Percentiles rank a stretch among this genome's conserved stretches.
Conservation (phyloP, 1,139 yeast species). For the Suhomyces ambrosiae region DNA sequence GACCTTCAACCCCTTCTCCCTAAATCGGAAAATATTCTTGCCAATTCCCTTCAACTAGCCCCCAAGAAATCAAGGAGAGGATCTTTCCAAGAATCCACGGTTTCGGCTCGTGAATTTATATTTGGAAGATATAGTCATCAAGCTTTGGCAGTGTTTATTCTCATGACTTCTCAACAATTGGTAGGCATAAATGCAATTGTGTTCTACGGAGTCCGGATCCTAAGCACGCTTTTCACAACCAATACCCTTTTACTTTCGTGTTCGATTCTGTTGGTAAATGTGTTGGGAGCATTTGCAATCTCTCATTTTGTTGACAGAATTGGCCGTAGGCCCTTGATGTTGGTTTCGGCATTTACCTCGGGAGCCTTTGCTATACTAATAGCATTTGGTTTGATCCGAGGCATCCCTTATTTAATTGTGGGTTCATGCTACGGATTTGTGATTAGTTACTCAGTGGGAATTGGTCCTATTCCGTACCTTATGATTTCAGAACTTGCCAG, state of each 20-base stretch:
- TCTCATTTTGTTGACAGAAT: constrained; percentile 24
- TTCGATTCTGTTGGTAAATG: constrained; percentile 35
- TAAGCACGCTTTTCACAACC: constrained; percentile 26
- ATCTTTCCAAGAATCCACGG: constrained; percentile 32
- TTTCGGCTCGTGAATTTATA: constrained; percentile 30
- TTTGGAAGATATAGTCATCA: constrained; percentile 28
- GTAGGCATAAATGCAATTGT: constrained; percentile 47
- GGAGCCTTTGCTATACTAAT: constrained; percentile 19
- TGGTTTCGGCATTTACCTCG: constrained; percentile 19
- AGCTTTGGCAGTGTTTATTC: constrained; percentile 31
- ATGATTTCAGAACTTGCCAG: constrained; percentile 26
- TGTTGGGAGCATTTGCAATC: constrained; percentile 28
- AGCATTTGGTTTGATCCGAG: constrained; percentile 18
- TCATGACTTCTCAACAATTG: constrained; percentile 45
- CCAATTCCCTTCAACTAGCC: constrained; percentile 7
- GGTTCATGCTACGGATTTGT: constrained; percentile 24
- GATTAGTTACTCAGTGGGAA: constrained; percentile 23
- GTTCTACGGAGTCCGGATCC: constrained; percentile 41
- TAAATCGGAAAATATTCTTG: constrained; percentile 8
- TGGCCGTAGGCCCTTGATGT: constrained; percentile 24
- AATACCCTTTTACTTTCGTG: constrained; percentile 32
- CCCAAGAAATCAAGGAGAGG: constrained; percentile 22
- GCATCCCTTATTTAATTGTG: constrained; percentile 16
- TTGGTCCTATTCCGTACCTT: constrained; percentile 33
- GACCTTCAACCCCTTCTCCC: constrained; percentile 9